Evolutionary conservation across 1,139 yeast genomes (phyloP), one percentile per base, ranked within the genome.

Genomic region (Magnusiomyces sp.): DNA sequence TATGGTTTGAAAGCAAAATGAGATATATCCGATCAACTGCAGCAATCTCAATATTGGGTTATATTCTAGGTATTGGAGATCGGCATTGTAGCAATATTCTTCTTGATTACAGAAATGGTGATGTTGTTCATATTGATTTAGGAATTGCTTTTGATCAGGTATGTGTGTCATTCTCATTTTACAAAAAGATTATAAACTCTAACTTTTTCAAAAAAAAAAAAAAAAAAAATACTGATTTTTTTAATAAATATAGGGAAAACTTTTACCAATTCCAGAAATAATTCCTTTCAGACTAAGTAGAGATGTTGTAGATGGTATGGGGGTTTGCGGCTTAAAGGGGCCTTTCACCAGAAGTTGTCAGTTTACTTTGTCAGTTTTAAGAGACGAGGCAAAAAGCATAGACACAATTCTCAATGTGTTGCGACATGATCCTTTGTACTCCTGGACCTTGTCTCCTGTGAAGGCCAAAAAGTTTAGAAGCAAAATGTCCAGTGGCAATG

Each of bases 211-310:
- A n/a, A n/a, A n/a, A n/a, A n/a, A n/a, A n/a, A n/a, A n/a, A n/a
- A n/a, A n/a, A n/a, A 11, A 19, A 36, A 19, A 19, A n/a, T n/a
- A n/a, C n/a, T n/a, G 17, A 6, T n/a, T 5, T 44, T 42, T 20
- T 37, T n/a, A 19, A 5, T 11, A 16, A 33, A 23, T 33, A 27
- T 90, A 84, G 61, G 98, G 98, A 0, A 82, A 79, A 58, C 67
- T 81, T 14, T 70, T 94, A 44, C 84, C 94, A 0, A 77, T 90
- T 16, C 98, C 99, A 0, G 99, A 94, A 60, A 76, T 86, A 0
- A 95, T 94, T 2, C 98, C 99, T 1, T 94, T 94, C 63, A 70
- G 99, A 56, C 70, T 94, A 40, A 88, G 97, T 0, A 69, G 96
- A 54, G 98, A 94, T 64, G 71, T 92, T 19, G 86, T 90, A 2